Percentiles rank a stretch among this genome's conserved stretches.
Conservation (phyloP, 768 basidiomycete genomes). For the Suillus subalutaceus region DNA sequence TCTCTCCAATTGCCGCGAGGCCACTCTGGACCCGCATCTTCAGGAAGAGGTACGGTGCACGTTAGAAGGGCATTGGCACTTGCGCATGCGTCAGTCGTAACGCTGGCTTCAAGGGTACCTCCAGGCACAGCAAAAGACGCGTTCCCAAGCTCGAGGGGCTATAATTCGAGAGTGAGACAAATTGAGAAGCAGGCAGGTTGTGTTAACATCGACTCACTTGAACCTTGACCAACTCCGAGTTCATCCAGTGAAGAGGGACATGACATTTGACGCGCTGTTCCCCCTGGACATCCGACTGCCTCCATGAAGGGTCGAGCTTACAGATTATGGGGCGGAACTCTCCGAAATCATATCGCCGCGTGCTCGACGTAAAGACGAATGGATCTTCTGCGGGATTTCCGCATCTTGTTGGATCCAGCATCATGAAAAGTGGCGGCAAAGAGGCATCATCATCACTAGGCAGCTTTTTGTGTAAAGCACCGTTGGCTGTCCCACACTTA, state of each 20-base stretch:
- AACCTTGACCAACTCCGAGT: slow-evolving; percentile 49
- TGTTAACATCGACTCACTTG: slow-evolving; percentile 44
- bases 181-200: neutral
- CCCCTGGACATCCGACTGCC: slow-evolving; percentile 60
- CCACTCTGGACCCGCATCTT: slow-evolving; percentile 81
- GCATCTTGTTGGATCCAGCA: slow-evolving; percentile 84
- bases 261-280: slow-evolving; percentile 55
- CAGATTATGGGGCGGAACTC: slow-evolving; percentile 80
- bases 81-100: slow-evolving; percentile 64
- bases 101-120: slow-evolving; percentile 50
- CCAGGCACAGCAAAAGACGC: slow-evolving; percentile 71
- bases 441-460: slow-evolving; percentile 42
- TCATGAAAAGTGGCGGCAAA: slow-evolving; percentile 67
- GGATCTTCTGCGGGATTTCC: slow-evolving; percentile 76
- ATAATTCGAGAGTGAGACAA: slow-evolving; percentile 15
- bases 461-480: slow-evolving; percentile 74
- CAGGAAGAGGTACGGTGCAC: slow-evolving; percentile 71
- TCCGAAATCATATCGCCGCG: slow-evolving; percentile 77
- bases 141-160: slow-evolving; percentile 57
- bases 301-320: slow-evolving; percentile 75
- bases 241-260: slow-evolving; percentile 69
- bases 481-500: slow-evolving; percentile 88
- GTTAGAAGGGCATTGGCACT: slow-evolving; percentile 79
- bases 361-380: slow-evolving; percentile 85
- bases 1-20: slow-evolving; percentile 71